Conservation (phyloP, 129 eudicot genomes). For the Escallonia herrerae region DNA sequence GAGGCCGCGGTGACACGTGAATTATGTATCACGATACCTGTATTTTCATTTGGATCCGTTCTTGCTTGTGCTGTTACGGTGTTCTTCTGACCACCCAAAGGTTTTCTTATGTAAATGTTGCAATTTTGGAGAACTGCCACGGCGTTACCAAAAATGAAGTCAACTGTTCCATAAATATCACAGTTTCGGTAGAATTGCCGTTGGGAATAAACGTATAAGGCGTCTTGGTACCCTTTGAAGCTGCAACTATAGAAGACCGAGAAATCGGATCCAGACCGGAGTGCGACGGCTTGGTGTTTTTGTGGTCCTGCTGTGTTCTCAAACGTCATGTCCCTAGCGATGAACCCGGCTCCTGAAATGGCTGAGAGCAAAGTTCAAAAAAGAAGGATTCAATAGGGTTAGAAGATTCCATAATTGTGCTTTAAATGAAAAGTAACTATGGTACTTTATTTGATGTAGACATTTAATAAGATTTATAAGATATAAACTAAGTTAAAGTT, state of each 20-base stretch:
- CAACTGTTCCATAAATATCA: conserved; percentile 50
- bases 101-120: conserved; percentile 40
- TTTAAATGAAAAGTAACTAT: no score
- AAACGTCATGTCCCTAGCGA: conserved; percentile 48
- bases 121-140: conserved; percentile 41
- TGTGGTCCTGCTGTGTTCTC: conserved; percentile 74
- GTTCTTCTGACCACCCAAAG: conserved; percentile 36
- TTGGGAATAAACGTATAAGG: conserved; percentile 47
- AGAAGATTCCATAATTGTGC: neutral
- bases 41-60: conserved; percentile 47
- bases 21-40: conserved; percentile 53
- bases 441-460: no score
- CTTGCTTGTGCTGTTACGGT: conserved; percentile 62
- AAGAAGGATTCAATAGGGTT: neutral
- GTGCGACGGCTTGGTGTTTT: conserved; percentile 69
- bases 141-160: conserved; percentile 54
- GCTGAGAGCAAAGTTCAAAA: conserved; percentile 11
- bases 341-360: conserved; percentile 50
- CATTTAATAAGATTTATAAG: no score
- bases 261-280: conserved; percentile 49
- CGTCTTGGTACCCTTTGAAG: conserved; percentile 65
- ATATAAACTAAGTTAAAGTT: no score
- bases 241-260: conserved; percentile 50
- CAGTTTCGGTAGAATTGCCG: conserved; percentile 65
- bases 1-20: conserved; percentile 29